Evolutionary conservation across 2,329 filamentous ascomycete genomes (phyloP).

Genomic region (Purpureocillium takamizusanense): DNA sequence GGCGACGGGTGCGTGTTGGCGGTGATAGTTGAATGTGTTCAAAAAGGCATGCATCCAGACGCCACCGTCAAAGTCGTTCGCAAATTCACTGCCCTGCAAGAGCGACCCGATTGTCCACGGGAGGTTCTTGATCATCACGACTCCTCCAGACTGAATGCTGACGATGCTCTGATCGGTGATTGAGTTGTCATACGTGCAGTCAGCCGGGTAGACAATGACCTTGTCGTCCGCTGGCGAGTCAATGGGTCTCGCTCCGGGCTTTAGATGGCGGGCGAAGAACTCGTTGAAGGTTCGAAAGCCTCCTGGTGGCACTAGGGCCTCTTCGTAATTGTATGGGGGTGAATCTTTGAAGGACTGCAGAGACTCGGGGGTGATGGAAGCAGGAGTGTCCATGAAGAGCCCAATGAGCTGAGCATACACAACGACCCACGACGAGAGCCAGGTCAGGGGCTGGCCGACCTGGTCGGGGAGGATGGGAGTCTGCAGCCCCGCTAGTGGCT

Average conservation of each 20-base stretch:
- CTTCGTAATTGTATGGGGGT: constrained; percentile 18
- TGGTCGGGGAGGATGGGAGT: constrained; percentile 17
- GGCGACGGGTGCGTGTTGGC: constrained; percentile 28
- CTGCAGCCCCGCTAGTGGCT: constrained; percentile 11
- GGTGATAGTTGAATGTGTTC: constrained; percentile 29
- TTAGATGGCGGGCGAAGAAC: constrained; percentile 27
- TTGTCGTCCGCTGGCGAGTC: constrained; percentile 14
- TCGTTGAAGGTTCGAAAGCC: constrained; percentile 29
- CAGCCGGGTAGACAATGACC: constrained; percentile 24
- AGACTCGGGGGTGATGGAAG: constrained; percentile 20
- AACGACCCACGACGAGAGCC: constrained; percentile 28
- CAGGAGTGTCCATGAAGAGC: constrained; percentile 20
- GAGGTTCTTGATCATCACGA: constrained; percentile 25
- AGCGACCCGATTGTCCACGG: constrained; percentile 26
- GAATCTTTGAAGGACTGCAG: constrained; percentile 21
- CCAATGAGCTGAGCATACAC: constrained; percentile 25
- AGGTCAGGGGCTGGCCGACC: constrained; percentile 17
- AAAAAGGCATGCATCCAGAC: constrained; percentile 31
- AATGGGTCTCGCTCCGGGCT: constrained; percentile 22
- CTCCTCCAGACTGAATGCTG: constrained; percentile 12
- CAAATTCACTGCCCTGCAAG: constrained; percentile 21
- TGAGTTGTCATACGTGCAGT: constrained; percentile 23
- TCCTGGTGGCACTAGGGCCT: constrained; percentile 19
- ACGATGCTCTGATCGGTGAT: constrained; percentile 13
- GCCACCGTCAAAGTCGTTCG: constrained; percentile 25